phyloP scores from a whole-genome alignment of 2,329 filamentous ascomycete species.

The Cytospora paraplurivora region DNA sequence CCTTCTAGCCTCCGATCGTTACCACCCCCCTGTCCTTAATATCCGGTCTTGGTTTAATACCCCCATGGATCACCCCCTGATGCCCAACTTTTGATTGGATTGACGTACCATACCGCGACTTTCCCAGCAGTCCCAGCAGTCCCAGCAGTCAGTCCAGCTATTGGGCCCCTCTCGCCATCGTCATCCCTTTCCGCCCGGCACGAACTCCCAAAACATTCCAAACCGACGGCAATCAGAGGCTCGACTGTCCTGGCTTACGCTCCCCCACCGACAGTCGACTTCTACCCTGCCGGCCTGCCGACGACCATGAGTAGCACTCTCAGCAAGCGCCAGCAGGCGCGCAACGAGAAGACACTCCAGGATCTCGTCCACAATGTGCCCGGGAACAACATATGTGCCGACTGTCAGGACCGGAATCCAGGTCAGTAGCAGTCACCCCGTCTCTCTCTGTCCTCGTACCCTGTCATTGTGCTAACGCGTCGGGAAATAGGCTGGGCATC shows the following conservation, averaged over 20 bases:
- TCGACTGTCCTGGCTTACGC: constrained; percentile 7
- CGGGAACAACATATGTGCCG: constrained; percentile 91
- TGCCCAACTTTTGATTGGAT: constrained; percentile 25
- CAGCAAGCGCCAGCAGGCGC: constrained; percentile 97
- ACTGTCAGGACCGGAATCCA: constrained; percentile 90
- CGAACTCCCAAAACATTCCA: not conserved
- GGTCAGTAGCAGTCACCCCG: constrained; percentile 55
- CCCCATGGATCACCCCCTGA: constrained; percentile 21
- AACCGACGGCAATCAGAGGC: constrained; percentile 11
- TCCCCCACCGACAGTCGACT: not conserved
- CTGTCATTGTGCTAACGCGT: constrained; percentile 33
- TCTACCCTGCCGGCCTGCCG: not conserved
- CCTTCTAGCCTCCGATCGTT: constrained; percentile 10
- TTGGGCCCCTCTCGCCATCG: constrained; percentile 13
- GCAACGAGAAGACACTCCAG: constrained; percentile 90
- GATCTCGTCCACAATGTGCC: constrained; percentile 81
- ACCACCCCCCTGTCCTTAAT: constrained; percentile 19
- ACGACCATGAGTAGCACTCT: constrained; percentile 21
- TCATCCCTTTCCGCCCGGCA: constrained; percentile 7
- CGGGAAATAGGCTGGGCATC: constrained; percentile 78
- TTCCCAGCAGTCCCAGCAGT: too few relatives aligned
- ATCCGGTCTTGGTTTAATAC: constrained; percentile 23
- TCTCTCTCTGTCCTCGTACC: constrained; percentile 13
- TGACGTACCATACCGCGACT: constrained; percentile 18
- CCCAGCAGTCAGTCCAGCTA: not conserved